Conservation (phyloP, 202 grass and related monocot genomes). For the Miscanthus sacchariflorus region DNA sequence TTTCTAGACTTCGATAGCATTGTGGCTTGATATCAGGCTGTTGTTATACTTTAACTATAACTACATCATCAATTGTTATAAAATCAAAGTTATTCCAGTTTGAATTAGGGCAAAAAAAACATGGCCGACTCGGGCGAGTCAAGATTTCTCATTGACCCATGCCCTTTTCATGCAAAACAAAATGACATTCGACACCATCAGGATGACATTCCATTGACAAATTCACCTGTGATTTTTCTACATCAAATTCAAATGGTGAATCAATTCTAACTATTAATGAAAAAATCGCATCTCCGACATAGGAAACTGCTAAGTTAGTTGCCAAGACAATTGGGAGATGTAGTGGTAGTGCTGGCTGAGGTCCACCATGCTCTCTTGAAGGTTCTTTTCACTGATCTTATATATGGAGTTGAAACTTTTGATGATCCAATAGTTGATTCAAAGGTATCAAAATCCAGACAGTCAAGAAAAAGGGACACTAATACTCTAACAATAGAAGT, state of each 20-base stretch:
- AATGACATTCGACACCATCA: not conserved
- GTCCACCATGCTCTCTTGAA: conserved; percentile 76
- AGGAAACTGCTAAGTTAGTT: conserved; percentile 67
- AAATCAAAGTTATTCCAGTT: too few species aligned
- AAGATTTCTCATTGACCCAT: conserved; percentile 69
- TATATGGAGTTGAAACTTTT: conserved; percentile 69
- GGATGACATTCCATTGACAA: conserved; percentile 45
- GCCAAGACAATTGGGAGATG: conserved; percentile 71
- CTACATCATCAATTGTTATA: too few species aligned
- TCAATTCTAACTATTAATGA: conserved; percentile 54
- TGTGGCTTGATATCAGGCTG: too few species aligned
- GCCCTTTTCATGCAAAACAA: conserved; percentile 58
- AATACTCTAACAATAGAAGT: conserved; percentile 76
- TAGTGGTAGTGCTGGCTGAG: conserved; percentile 72
- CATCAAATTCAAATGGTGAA: conserved; percentile 14
- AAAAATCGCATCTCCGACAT: conserved; percentile 58
- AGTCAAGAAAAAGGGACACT: conserved; percentile 78
- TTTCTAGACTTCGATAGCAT: too few species aligned
- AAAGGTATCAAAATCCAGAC: conserved; percentile 85
- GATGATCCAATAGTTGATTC: conserved; percentile 83
- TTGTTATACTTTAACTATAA: too few species aligned
- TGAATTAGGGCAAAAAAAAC: too few species aligned
- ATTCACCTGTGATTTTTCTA: too few species aligned
- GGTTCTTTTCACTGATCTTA: conserved; percentile 79
- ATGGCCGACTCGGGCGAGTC: too few species aligned